phyloP scores from a whole-genome alignment of 2,329 filamentous ascomycete genomes.

The Claviceps africana region DNA sequence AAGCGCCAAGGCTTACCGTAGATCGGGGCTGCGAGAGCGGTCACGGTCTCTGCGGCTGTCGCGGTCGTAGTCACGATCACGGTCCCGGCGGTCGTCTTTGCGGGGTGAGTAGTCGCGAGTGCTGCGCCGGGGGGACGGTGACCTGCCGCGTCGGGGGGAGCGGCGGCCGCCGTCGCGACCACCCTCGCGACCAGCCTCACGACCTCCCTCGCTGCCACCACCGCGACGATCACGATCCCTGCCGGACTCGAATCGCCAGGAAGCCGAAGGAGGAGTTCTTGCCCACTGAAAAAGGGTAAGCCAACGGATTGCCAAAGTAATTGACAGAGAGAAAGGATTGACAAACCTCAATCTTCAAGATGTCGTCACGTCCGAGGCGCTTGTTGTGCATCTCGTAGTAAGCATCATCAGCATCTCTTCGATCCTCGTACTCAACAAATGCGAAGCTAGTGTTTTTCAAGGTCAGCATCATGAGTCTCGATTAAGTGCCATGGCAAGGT shows the following conservation, averaged over 20 bases:
- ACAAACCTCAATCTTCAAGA: constrained; percentile 91
- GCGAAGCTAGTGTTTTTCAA: constrained; percentile 51
- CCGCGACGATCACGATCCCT: constrained; percentile 54
- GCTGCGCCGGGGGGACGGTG: constrained; percentile 64
- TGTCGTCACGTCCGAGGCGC: constrained; percentile 86
- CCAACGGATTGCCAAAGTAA: not conserved
- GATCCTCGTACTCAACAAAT: constrained; percentile 97
- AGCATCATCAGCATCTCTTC: constrained; percentile 94
- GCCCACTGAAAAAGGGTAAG: constrained; percentile 57
- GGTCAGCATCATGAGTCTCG: constrained; percentile 2
- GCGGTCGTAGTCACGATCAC: constrained; percentile 66
- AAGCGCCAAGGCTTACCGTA: constrained; percentile 28
- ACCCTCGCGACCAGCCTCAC: constrained; percentile 46
- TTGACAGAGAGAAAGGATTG: not conserved
- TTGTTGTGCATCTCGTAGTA: constrained; percentile 99
- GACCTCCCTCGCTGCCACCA: constrained; percentile 14
- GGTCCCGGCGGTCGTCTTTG: constrained; percentile 74
- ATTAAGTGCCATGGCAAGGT: not conserved
- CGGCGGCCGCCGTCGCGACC: constrained; percentile 30
- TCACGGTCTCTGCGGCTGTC: constrained; percentile 64
- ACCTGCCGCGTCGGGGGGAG: constrained; percentile 54
- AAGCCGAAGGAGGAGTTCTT: constrained; percentile 91
- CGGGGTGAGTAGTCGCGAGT: constrained; percentile 72
- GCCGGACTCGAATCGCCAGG: constrained; percentile 94
- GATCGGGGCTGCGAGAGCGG: constrained; percentile 58